Conservation (phyloP, 164 flowering plant genomes). For the Tetracentron sinense region DNA sequence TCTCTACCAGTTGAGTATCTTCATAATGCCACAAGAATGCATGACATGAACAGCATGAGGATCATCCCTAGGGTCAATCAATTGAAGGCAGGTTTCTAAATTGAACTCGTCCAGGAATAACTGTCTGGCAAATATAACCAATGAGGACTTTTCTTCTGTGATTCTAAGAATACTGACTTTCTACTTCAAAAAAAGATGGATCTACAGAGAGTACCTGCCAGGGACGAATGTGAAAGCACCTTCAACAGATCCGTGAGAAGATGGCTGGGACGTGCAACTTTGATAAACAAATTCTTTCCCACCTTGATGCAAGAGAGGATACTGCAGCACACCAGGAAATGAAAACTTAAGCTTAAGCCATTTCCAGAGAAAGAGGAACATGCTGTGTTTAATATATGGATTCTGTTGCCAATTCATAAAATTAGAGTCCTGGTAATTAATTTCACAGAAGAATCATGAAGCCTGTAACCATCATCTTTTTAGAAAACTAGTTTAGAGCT, state of each 20-base stretch:
- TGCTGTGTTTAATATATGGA: not conserved
- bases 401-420: not conserved
- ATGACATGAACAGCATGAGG: too few species aligned
- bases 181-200: not conserved
- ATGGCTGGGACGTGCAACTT: conserved; percentile 54
- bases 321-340: conserved; percentile 43
- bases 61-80: too few species aligned
- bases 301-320: conserved; percentile 62
- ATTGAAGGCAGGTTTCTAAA: not conserved
- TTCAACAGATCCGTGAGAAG: conserved; percentile 65
- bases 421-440: too few species aligned
- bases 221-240: conserved; percentile 89
- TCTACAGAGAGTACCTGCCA: conserved; percentile 62
- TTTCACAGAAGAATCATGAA: too few species aligned
- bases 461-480: too few species aligned
- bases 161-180: not conserved
- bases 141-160: not conserved
- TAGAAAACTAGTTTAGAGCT: too few species aligned
- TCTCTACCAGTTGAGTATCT: too few species aligned
- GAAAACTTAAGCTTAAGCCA: not conserved
- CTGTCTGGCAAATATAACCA: not conserved
- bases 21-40: too few species aligned
- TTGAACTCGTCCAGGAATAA: not conserved
- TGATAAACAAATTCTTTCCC: conserved; percentile 77
- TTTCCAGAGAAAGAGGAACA: not conserved